phyloP scores from a whole-genome alignment of 441 rosid genomes.

The Geranium incanum region DNA sequence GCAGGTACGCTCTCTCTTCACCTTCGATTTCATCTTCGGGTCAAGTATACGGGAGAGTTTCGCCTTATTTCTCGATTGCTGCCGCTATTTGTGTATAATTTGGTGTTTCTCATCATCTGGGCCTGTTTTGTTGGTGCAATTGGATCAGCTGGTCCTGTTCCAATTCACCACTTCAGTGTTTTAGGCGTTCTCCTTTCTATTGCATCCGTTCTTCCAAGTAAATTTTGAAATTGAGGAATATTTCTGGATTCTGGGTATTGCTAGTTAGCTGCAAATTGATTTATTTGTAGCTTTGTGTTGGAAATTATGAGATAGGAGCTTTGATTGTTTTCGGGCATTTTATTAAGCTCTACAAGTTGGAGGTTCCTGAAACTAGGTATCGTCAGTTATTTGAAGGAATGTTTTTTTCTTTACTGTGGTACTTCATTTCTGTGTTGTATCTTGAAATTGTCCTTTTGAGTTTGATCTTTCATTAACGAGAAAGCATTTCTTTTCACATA shows the following conservation, averaged over 20 bases:
- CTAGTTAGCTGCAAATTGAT: background rate
- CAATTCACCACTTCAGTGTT: background rate
- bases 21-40: background rate
- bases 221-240: background rate
- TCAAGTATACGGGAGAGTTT: background rate
- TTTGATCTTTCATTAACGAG: background rate
- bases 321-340: background rate
- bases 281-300: background rate
- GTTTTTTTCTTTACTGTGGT: background rate
- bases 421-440: background rate
- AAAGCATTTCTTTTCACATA: background rate
- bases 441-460: background rate
- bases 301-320: background rate
- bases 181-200: background rate
- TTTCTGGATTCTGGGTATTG: background rate
- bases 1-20: conserved; percentile 46
- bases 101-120: background rate
- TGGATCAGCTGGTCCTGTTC: conserved; percentile 13
- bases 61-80: background rate
- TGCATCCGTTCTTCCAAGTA: background rate
- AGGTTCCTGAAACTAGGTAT: background rate
- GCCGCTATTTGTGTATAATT: background rate
- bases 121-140: background rate
- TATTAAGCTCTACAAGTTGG: background rate
- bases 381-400: background rate